Conservation (phyloP, 768 basidiomycete species). For the Tylopilus sp. region DNA sequence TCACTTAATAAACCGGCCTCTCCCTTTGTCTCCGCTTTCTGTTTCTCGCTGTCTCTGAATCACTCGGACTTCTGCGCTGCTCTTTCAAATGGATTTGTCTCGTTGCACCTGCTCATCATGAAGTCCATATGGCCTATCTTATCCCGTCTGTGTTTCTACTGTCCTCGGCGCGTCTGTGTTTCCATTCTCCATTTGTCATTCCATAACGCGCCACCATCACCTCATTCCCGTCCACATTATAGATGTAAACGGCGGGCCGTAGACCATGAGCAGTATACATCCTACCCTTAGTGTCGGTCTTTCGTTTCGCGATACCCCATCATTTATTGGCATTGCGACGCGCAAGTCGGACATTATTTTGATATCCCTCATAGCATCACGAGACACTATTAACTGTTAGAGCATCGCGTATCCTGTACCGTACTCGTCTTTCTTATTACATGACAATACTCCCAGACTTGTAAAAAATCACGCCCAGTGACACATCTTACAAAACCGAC, state of each 20-base stretch:
- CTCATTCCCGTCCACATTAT: constrained; percentile 32
- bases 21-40: constrained; percentile 20
- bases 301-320: constrained; percentile 54
- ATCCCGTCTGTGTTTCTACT: constrained; percentile 40
- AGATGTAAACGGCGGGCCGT: constrained; percentile 43
- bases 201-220: constrained; percentile 24
- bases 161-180: constrained; percentile 29
- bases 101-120: constrained; percentile 51
- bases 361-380: constrained; percentile 44
- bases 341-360: constrained; percentile 45
- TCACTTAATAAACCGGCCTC: constrained; percentile 17
- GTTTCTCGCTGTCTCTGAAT: constrained; percentile 33
- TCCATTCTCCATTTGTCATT: constrained; percentile 7
- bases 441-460: constrained; percentile 13
- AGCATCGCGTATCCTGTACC: constrained; percentile 61
- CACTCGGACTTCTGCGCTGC: constrained; percentile 54
- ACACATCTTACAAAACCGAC: too few relatives aligned
- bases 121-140: constrained; percentile 41
- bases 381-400: constrained; percentile 60
- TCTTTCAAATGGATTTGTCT: constrained; percentile 58
- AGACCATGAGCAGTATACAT: constrained; percentile 44
- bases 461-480: too few relatives aligned
- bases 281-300: constrained; percentile 39
- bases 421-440: constrained; percentile 34
- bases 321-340: constrained; percentile 43